These are phyloP conservation scores for Colletotrichum siamense DNA, from an alignment of 2,329 filamentous ascomycete species.

Conservation along the genomic window DNA sequence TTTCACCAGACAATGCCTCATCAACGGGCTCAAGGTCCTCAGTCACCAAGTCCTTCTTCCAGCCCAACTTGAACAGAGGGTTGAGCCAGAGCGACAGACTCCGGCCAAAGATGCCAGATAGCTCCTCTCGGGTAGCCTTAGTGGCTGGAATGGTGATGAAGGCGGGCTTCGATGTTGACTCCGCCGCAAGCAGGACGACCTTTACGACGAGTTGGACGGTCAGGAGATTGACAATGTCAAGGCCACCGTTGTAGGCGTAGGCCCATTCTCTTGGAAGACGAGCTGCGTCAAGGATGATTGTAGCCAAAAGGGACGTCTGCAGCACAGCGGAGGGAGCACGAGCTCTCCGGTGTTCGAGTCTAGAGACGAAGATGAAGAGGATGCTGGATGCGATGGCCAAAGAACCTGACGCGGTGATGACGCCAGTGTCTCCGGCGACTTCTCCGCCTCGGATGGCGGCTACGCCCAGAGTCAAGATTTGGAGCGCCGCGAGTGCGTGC, in stretches of 20 bases:
- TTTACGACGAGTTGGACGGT: background rate
- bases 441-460: background rate
- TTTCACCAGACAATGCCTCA: background rate
- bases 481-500: background rate
- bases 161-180: background rate
- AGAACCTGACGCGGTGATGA: background rate
- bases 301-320: background rate
- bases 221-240: background rate
- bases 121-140: background rate
- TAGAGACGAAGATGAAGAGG: background rate
- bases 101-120: background rate
- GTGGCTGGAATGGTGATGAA: background rate
- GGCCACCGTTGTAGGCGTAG: too few species aligned
- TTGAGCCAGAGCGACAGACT: background rate
- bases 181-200: background rate
- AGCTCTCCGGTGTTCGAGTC: background rate
- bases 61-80: background rate
- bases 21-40: slow-evolving; percentile 6
- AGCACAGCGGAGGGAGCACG: background rate
- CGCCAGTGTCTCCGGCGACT: background rate
- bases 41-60: background rate
- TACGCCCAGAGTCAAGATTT: background rate
- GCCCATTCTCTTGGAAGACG: background rate
- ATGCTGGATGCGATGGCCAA: background rate
- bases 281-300: background rate